Evolutionary conservation across 192 early-diverging fungal species (phyloP), one percentile per base, ranked within the genome.

Genomic region (Rhizophagus sp.): DNA sequence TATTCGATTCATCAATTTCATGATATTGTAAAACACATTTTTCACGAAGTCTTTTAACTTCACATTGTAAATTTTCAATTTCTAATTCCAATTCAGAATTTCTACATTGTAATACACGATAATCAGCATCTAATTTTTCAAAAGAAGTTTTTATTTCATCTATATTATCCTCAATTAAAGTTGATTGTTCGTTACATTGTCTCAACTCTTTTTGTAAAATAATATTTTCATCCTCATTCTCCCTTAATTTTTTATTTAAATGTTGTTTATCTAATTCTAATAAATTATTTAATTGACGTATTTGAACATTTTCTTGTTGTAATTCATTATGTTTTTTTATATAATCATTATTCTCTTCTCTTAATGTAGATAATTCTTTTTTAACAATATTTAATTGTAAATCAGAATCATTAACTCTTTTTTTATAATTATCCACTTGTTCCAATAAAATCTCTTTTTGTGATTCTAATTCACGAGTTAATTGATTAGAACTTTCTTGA

Each of bases 261-360:
- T 25, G n/a, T 65, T 65, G 64, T 11, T 27, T 65, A 27, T 65
- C 64, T 11, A 30, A 24, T 25, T 30, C 64, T 27, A 65, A 30
- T 65, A 25, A 65, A 65, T 65, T 24, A 65, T 65, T 65, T 27
- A 22, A 22, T 65, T 65, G 64, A 13, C 9, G 27, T 27, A 27
- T 10, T 65, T 65, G 64, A 30, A 30, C n/a, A 25, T 65, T 65
- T 65, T 65, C 27, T 65, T 65, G 64, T 65, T 65, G 64, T 27
- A 65, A 65, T 30, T 65, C 64, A 65, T 65, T 65, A 27, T 25
- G 13, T 19, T 57, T 57, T 57, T 3, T 57, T 22, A 19, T 57
- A 57, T 19, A 57, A 19, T 19, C 52, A 57, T 57, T 57, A 57
- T 57, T 57, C 0, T 57, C 19, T 57, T 57, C 52, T 3, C 19